phyloP scores from a whole-genome alignment of 768 basidiomycete genomes.

The Suillus americanus region DNA sequence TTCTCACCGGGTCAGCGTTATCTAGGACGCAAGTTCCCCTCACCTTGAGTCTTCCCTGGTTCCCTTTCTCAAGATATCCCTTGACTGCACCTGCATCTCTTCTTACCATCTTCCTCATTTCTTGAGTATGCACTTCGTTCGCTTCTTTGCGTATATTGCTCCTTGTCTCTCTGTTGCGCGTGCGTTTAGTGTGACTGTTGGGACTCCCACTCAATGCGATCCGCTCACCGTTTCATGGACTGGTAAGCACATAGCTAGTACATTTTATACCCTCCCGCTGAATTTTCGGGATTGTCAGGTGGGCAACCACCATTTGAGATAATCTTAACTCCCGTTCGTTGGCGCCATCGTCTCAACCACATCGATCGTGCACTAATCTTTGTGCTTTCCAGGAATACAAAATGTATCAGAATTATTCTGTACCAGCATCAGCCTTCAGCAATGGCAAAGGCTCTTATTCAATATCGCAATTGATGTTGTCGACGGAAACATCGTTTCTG shows the following conservation, averaged over 20 bases:
- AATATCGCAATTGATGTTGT: not conserved
- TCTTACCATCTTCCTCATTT: conserved; percentile 12
- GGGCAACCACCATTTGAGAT: not conserved
- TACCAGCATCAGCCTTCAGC: not conserved
- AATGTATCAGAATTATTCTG: not conserved
- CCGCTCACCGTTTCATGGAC: not conserved
- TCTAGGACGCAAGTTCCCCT: not conserved
- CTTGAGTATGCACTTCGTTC: conserved; percentile 27
- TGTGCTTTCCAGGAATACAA: not conserved
- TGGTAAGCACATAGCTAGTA: not conserved
- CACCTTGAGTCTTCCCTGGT: not conserved
- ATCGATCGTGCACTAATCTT: not conserved
- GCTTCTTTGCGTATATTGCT: conserved; percentile 19
- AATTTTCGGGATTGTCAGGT: not conserved
- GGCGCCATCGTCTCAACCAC: not conserved
- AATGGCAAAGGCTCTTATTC: not conserved
- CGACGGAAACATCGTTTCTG: not conserved
- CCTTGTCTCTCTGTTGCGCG: not conserved
- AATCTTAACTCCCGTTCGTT: not conserved
- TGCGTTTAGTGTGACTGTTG: not conserved
- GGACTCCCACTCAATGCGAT: not conserved
- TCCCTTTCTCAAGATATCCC: not conserved
- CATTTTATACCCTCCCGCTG: not conserved
- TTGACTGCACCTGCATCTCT: not conserved
- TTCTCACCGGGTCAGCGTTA: not conserved